These are phyloP conservation scores for Yamadazyma triangularis DNA, from an alignment of 1,139 yeast genomes.

Conservation along the genomic window DNA sequence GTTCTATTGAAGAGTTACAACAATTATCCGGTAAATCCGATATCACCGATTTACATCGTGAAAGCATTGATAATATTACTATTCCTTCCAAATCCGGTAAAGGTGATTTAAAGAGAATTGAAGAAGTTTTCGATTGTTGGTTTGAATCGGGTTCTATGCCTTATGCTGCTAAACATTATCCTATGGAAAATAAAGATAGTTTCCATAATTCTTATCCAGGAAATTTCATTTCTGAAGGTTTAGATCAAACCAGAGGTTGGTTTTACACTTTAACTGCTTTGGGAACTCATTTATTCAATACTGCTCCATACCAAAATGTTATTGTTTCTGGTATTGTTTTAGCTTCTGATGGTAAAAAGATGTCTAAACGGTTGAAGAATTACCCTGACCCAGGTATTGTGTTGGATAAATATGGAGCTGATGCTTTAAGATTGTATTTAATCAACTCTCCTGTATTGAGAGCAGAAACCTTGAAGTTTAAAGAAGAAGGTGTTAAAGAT, in stretches of 20 bases:
- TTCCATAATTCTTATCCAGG: slow-evolving; percentile 90
- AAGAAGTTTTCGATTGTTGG: slow-evolving; percentile 99
- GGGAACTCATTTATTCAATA: slow-evolving; percentile 90
- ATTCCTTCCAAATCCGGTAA: slow-evolving; percentile 93
- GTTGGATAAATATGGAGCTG: slow-evolving; percentile 91
- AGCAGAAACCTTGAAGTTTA: slow-evolving; percentile 94
- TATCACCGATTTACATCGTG: slow-evolving; percentile 92
- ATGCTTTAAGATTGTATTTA: slow-evolving; percentile 90
- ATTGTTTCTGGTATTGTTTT: slow-evolving; percentile 95
- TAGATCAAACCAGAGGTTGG: slow-evolving; percentile 99
- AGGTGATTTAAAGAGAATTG: slow-evolving; percentile 82
- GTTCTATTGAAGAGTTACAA: slow-evolving; percentile 82
- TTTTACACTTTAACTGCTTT: slow-evolving; percentile 93
- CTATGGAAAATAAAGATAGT: slow-evolving; percentile 76
- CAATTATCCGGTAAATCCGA: slow-evolving; percentile 75
- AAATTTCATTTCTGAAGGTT: slow-evolving; percentile 96
- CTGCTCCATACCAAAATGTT: slow-evolving; percentile 92
- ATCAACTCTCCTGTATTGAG: slow-evolving; percentile 96
- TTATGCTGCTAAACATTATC: slow-evolving; percentile 93
- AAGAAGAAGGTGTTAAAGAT: slow-evolving; percentile 98
- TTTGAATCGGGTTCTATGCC: slow-evolving; percentile 99
- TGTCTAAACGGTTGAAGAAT: slow-evolving; percentile 97
- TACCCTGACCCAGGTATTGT: slow-evolving; percentile 92
- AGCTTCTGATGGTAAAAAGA: slow-evolving; percentile 98
- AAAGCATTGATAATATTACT: slow-evolving; percentile 81